These are phyloP conservation scores for Rhodocollybia butyracea DNA, from an alignment of 768 basidiomycete genomes.

Conservation along the genomic window DNA sequence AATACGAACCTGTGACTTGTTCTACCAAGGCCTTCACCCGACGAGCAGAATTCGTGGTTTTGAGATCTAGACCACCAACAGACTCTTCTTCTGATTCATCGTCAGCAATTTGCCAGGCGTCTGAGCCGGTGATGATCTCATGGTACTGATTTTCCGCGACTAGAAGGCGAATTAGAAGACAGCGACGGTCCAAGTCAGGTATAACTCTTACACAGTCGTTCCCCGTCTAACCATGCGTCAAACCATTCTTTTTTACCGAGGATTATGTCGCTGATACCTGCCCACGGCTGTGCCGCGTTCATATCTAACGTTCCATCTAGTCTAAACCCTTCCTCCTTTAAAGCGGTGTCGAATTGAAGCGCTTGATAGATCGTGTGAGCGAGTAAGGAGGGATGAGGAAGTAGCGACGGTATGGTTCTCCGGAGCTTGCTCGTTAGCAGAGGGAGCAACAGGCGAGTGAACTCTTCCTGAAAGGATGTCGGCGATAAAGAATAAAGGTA, in stretches of 20 bases:
- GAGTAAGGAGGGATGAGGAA: conserved; percentile 78
- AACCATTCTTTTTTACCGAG: conserved; percentile 89
- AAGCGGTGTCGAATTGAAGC: conserved; percentile 77
- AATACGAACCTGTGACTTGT: conserved; percentile 76
- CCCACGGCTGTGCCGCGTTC: conserved; percentile 43
- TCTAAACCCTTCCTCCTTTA: conserved; percentile 72
- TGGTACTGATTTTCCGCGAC: conserved; percentile 88
- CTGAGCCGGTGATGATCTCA: conserved; percentile 71
- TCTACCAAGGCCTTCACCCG: conserved; percentile 83
- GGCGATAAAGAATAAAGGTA: conserved; percentile 1
- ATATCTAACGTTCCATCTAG: conserved; percentile 41
- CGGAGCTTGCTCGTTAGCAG: conserved; percentile 73
- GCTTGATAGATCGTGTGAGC: conserved; percentile 97
- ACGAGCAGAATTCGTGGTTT: conserved; percentile 81
- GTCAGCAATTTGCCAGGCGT: conserved; percentile 85
- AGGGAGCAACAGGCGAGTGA: conserved; percentile 74
- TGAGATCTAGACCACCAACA: conserved; percentile 40
- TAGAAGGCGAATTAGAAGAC: conserved; percentile 24
- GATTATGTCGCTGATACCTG: conserved; percentile 79
- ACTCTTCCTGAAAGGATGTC: conserved; percentile 61
- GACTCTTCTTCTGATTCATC: conserved; percentile 43
- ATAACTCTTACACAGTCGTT: conserved; percentile 74
- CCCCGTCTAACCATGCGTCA: conserved; percentile 84
- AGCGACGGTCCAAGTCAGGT: conserved; percentile 5
- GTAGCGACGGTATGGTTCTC: conserved; percentile 67